Conservation (phyloP, 2,329 filamentous ascomycete genomes). For the Colletotrichum chrysophilum region DNA sequence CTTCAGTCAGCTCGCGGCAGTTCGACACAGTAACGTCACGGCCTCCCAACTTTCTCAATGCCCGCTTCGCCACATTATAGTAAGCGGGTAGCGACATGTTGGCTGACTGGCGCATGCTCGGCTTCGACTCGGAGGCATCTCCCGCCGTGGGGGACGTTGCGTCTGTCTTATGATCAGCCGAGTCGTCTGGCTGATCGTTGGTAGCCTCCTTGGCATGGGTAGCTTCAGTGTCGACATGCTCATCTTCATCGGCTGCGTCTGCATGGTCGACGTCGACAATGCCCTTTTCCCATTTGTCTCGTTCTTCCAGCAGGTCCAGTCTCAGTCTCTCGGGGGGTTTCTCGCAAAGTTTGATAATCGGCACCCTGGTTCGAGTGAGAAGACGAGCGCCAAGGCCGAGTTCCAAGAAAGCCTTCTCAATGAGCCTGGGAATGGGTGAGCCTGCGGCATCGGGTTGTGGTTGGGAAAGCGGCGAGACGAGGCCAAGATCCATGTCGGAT, state of each 20-base stretch:
- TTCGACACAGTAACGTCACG: conserved; percentile 57
- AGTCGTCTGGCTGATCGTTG: not conserved
- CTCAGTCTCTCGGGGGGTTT: conserved; percentile 67
- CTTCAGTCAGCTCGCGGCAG: conserved; percentile 41
- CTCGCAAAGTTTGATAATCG: conserved; percentile 88
- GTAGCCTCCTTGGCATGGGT: not conserved
- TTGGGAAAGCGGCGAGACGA: conserved; percentile 69
- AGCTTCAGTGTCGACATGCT: not conserved
- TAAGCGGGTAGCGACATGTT: conserved; percentile 51
- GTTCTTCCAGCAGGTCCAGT: conserved; percentile 65
- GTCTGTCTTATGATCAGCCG: not conserved
- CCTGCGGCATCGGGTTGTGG: conserved; percentile 57
- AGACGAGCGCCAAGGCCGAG: conserved; percentile 77
- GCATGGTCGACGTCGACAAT: conserved; percentile 42
- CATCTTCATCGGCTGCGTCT: conserved; percentile 36
- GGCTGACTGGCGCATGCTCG: conserved; percentile 44
- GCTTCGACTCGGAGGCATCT: not conserved
- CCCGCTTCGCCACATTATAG: conserved; percentile 52
- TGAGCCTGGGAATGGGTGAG: conserved; percentile 71
- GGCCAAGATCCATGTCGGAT: conserved; percentile 90
- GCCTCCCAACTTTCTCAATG: conserved; percentile 52
- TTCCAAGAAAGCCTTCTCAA: conserved; percentile 78
- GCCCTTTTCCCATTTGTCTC: conserved; percentile 73
- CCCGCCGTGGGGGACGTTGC: not conserved
- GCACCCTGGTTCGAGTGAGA: conserved; percentile 79